Base-by-base conservation (phyloP, 148 eudicot genomes). In the Camellia japonica region DNA sequence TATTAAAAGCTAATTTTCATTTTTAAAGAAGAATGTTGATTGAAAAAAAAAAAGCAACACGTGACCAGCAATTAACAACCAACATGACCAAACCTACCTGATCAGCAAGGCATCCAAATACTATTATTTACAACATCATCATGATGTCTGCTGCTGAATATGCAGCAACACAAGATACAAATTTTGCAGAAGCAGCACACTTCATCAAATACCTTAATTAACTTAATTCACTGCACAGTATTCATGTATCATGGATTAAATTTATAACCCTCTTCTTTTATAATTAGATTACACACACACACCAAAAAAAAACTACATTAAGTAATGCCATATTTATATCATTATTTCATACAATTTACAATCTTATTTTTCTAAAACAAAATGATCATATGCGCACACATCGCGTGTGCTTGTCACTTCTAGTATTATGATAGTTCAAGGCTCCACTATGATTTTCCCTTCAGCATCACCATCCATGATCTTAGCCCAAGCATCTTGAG, bases 401-500 rank as follows among this genome's bases (percentile, higher is more conserved):
- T 30, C 38, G 1, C 38, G 38, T 30, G 38, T 30, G 1, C 38
- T 30, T 30, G 38, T 30, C 38, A 30, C 38, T 30, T 30, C 38
- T 30, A 30, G 38, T 11, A 19, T 19, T 20, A 55, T n/a, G 4
- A 20, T 51, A 15, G 58, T 87, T 54, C 90, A 56, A 84, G 38
- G 85, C 82, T 93, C 95, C 12, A 95, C 79, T 6, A 95, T 82
- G 68, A 93, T 79, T 89, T 95, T 95, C 68, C 98, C 98, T 0
- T 92, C 86, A 66, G 94, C 92, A 88, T 92, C 97, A 2, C 97
- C 91, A 70, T 88, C 90, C 44, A 91, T 83, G 47, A 85, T 81
- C 88, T 83, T 91, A 62, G 86, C 90, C 98, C 98, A 93, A 77
- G 91, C 97, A 73, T 91, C 97, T 84, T 90, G 91, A 46, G 88